A percentile compares a stretch with the other conserved stretches of the same genome.
Conservation (phyloP, 768 basidiomycete genomes). For the Tulasnella sp. region DNA sequence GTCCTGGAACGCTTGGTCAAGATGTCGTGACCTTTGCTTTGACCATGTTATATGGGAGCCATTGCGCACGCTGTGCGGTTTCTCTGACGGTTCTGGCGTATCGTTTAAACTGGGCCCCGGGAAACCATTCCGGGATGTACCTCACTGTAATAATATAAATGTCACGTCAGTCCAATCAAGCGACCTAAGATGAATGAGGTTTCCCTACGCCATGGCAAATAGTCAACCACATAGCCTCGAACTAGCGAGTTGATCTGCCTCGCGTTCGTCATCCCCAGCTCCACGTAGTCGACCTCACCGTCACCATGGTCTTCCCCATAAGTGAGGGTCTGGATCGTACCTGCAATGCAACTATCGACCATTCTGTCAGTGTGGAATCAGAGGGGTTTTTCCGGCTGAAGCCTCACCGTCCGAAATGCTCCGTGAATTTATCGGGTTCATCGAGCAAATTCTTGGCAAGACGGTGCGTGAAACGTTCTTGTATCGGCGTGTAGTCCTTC, state of each 20-base stretch:
- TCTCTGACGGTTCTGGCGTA: neutral
- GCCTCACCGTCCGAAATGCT: neutral
- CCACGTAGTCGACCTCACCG: neutral
- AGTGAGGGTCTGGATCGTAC: neutral
- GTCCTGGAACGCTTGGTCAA: neutral
- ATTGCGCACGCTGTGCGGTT: neutral
- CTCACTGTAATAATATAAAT: neutral
- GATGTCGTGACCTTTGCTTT: neutral
- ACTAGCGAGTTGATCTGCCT: neutral
- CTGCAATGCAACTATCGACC: neutral
- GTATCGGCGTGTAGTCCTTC: neutral
- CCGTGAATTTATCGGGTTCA: neutral
- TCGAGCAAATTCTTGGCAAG: neutral
- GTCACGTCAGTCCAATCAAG: no score
- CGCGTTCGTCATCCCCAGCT: neutral
- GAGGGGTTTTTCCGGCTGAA: neutral
- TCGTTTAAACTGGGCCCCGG: neutral
- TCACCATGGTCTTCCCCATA: conserved; percentile 1
- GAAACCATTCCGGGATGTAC: neutral
- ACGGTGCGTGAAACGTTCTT: neutral
- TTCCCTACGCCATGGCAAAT: neutral
- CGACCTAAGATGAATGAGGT: no score
- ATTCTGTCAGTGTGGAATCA: no score
- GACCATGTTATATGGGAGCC: neutral
- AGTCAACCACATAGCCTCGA: neutral